Base-by-base conservation (phyloP, 805 yeast species). In the Wickerhamiella kazuoi region DNA sequence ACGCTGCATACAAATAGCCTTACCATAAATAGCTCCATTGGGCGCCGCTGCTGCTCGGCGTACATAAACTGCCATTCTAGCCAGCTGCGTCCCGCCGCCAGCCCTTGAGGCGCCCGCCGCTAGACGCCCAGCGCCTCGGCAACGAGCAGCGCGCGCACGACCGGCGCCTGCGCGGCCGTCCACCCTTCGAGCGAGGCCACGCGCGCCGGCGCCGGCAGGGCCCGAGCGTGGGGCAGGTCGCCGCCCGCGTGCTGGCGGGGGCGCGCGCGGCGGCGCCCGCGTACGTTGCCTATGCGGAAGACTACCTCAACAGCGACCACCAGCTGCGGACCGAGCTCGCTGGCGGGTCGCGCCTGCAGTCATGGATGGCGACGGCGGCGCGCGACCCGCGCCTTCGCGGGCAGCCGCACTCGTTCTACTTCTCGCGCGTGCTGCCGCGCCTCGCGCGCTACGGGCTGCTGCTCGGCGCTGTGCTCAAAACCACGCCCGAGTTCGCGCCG, bases 211-310 rank as follows among this genome's bases (percentile, higher is more conserved):
- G 68, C 19, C 59, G 70, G 3, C 76, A 75, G 41, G 86, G 87
- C 0, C 78, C 76, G 37, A 76, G 72, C 42, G 69, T 82, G 13
- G 67, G 65, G 28, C 72, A 72, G 7, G 65, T 80, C 14, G 79
- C 79, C 3, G 73, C 72, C 35, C 64, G 79, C 9, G 71, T 79
- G 45, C 54, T 65, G 23, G 66, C 67, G 16, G 82, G 93, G 93
- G 64, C 76, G 2, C 59, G 60, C 21, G 65, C 62, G 17, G 83
- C 81, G 0, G 59, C 64, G 18, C 61, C 61, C 1, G 64, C 74
- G 0, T 74, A 79, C 38, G 46, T 74, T 17, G 61, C 60, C 30
- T 79, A 79, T 49, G 78, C 82, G 30, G 69, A 50, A n/a, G 52
- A 50, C 21, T 56, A 58, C 36, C 45, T 55, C 18, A 46, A 51